Evolutionary conservation across 208 protist species (phyloP).

Genomic region (Naegleria gruberi): DNA sequence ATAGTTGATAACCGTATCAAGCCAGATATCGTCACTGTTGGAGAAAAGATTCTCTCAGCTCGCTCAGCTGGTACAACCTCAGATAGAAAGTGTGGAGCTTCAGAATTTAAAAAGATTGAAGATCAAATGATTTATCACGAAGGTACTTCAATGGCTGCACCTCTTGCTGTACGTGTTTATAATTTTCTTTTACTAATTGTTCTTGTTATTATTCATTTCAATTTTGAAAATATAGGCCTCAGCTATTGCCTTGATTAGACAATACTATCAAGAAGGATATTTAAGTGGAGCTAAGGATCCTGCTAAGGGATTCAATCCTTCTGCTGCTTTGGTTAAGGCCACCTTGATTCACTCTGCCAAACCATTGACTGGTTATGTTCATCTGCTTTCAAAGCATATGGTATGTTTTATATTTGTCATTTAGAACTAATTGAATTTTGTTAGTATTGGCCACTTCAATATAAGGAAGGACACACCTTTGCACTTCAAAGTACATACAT

Average conservation of each 20-base stretch:
- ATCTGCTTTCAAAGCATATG: background rate
- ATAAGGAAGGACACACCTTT: background rate
- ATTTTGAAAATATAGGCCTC: no score
- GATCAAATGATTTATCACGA: background rate
- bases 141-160: conserved; percentile 84
- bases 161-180: conserved; percentile 56
- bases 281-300: background rate
- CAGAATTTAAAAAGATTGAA: no score
- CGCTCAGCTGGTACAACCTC: background rate
- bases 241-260: conserved; percentile 59
- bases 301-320: background rate
- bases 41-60: background rate
- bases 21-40: background rate
- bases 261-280: conserved; percentile 59
- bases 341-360: conserved; percentile 33
- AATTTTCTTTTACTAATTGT: no score
- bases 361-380: conserved; percentile 15
- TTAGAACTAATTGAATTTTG: no score
- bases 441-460: conserved; percentile 1
- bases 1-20: background rate
- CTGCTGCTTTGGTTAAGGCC: conserved; percentile 52
- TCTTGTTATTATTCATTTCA: no score
- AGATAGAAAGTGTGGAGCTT: background rate
- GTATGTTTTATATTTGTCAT: no score
- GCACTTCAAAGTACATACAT: background rate